Evolutionary conservation across 805 yeast genomes (phyloP).

Genomic region (Isabelozyma gotoi): DNA sequence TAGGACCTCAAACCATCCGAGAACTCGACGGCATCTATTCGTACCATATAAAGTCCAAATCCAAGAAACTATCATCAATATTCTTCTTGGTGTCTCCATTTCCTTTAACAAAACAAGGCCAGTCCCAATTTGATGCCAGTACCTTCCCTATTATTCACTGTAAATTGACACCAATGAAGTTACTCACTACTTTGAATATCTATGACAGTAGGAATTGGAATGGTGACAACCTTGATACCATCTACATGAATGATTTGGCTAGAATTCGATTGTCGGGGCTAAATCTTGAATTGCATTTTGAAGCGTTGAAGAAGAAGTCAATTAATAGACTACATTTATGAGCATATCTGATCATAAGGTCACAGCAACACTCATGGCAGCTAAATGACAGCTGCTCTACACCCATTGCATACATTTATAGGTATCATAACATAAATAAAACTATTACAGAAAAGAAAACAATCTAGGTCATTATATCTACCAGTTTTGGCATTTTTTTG

Average conservation of each 20-base stretch:
- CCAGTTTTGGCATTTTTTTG: too few relatives aligned
- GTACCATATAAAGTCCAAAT: conserved; percentile 25
- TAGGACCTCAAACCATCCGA: conserved; percentile 48
- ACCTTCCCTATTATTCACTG: conserved; percentile 46
- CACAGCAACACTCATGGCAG: too few relatives aligned
- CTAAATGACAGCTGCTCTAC: too few relatives aligned
- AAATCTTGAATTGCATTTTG: conserved; percentile 24
- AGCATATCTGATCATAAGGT: too few relatives aligned
- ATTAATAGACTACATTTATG: too few relatives aligned
- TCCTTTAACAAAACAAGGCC: conserved; percentile 48
- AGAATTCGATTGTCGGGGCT: conserved; percentile 22
- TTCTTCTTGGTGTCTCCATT: conserved; percentile 49
- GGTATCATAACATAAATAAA: too few relatives aligned
- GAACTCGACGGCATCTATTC: conserved; percentile 55
- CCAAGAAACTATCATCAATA: conserved; percentile 20
- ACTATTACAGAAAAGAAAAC: too few relatives aligned
- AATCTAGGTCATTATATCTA: too few relatives aligned
- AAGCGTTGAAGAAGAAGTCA: conserved; percentile 3
- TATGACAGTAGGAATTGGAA: conserved; percentile 38
- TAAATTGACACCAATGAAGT: conserved; percentile 33
- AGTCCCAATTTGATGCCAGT: conserved; percentile 43
- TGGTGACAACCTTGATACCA: conserved; percentile 26
- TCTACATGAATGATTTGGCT: conserved; percentile 21
- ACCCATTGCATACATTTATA: too few relatives aligned
- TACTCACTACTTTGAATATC: conserved; percentile 12